phyloP scores from a whole-genome alignment of 2,329 filamentous ascomycete species.

The Triangularia setosa region DNA sequence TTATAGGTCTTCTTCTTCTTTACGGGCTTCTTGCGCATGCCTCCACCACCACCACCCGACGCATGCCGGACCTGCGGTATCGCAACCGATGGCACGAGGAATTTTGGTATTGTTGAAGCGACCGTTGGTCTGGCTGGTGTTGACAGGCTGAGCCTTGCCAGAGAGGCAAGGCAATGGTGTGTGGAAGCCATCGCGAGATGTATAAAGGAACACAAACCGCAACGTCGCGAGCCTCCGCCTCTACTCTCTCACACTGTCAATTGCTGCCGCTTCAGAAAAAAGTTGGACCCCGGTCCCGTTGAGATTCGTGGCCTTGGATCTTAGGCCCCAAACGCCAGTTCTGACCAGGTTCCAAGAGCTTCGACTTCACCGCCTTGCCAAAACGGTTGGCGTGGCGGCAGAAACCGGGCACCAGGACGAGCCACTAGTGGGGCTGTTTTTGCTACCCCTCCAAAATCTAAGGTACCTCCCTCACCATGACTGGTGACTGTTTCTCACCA shows the following conservation, averaged over 20 bases:
- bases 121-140: conserved; percentile 40
- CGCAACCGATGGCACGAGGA: conserved; percentile 44
- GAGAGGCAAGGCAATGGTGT: conserved; percentile 51
- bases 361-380: conserved; percentile 17
- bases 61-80: conserved; percentile 41
- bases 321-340: conserved; percentile 12
- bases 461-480: too few relatives aligned
- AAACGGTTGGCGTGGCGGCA: conserved; percentile 6
- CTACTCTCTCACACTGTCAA: not conserved
- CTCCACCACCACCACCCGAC: conserved; percentile 35
- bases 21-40: conserved; percentile 47
- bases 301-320: conserved; percentile 14
- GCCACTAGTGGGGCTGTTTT: not conserved
- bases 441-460: conserved; percentile 26
- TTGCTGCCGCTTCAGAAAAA: conserved; percentile 21
- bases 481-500: conserved; percentile 1
- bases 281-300: conserved; percentile 17
- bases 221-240: conserved; percentile 26
- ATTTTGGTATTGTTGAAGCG: conserved; percentile 43
- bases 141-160: conserved; percentile 48
- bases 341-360: not conserved
- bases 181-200: conserved; percentile 45
- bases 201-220: conserved; percentile 22
- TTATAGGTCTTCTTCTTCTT: conserved; percentile 62
- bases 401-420: conserved; percentile 18